phyloP scores from a whole-genome alignment of 2,329 filamentous ascomycete species.

The Diaporthe capsici region DNA sequence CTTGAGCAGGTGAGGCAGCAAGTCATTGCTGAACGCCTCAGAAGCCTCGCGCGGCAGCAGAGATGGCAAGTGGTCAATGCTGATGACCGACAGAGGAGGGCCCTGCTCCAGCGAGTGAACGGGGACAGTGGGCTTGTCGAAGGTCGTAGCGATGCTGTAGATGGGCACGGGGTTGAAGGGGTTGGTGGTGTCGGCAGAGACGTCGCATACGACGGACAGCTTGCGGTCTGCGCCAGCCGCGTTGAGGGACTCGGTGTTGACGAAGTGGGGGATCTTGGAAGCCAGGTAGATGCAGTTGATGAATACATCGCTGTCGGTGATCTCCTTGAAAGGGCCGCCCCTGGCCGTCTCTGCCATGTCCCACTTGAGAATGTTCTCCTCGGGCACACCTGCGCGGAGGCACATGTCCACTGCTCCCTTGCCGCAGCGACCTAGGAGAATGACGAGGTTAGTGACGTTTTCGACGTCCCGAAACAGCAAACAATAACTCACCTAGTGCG shows the following conservation, averaged over 20 bases:
- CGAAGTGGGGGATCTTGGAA: slow-evolving; percentile 84
- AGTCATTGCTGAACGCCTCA: slow-evolving; percentile 83
- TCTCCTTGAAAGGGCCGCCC: slow-evolving; percentile 84
- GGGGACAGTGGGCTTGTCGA: slow-evolving; percentile 87
- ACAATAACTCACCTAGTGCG: slow-evolving; percentile 51
- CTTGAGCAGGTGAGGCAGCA: slow-evolving; percentile 82
- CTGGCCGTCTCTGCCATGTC: slow-evolving; percentile 85
- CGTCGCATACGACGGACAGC: slow-evolving; percentile 85
- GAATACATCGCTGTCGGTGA: slow-evolving; percentile 81
- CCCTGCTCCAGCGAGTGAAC: slow-evolving; percentile 72
- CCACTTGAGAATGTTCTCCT: slow-evolving; percentile 75
- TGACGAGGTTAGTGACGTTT: not conserved
- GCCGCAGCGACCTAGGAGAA: slow-evolving; percentile 79
- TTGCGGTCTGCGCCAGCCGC: slow-evolving; percentile 71
- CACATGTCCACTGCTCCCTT: slow-evolving; percentile 87
- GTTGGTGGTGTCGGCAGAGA: slow-evolving; percentile 81
- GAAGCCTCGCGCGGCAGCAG: slow-evolving; percentile 89
- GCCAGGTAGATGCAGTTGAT: slow-evolving; percentile 93
- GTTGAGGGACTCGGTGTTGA: slow-evolving; percentile 79
- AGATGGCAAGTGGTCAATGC: slow-evolving; percentile 87
- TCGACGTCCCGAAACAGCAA: not conserved
- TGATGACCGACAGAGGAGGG: slow-evolving; percentile 82
- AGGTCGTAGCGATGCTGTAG: slow-evolving; percentile 88
- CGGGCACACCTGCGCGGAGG: slow-evolving; percentile 78
- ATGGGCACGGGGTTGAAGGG: slow-evolving; percentile 81